Evolutionary conservation across 2,329 filamentous ascomycete genomes (phyloP).

Genomic region (Pseudogymnoascus sp.): DNA sequence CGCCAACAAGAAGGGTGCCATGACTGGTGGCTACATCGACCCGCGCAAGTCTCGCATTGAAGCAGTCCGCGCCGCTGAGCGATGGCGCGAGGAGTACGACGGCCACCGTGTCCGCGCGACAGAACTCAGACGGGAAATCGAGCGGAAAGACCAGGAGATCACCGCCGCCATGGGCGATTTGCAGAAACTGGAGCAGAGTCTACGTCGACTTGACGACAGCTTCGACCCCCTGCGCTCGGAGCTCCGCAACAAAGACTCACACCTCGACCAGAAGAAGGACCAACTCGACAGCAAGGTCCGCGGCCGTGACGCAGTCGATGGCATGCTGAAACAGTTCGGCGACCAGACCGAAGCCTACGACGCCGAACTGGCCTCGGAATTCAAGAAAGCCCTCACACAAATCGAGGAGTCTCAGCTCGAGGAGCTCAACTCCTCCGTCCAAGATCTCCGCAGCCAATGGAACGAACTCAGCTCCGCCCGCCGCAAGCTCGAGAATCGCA

Average conservation of each 20-base stretch:
- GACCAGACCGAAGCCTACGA: conserved; percentile 71
- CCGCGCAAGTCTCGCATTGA: conserved; percentile 78
- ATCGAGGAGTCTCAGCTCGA: conserved; percentile 80
- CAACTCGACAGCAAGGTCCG: conserved; percentile 62
- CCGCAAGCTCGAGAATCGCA: conserved; percentile 69
- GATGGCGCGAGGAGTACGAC: conserved; percentile 69
- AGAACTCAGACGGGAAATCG: conserved; percentile 61
- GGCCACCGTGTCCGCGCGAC: conserved; percentile 52
- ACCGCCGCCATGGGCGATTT: conserved; percentile 77
- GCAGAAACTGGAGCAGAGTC: conserved; percentile 72
- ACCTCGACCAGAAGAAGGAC: conserved; percentile 64
- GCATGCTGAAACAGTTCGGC: conserved; percentile 65
- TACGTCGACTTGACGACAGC: conserved; percentile 69
- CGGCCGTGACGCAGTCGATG: conserved; percentile 60
- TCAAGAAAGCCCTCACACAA: conserved; percentile 78
- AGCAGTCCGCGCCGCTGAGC: conserved; percentile 66
- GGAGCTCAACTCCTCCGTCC: conserved; percentile 56
- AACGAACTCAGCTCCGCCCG: conserved; percentile 65
- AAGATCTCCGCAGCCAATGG: conserved; percentile 68
- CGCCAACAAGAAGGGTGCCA: conserved; percentile 87
- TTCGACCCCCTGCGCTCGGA: conserved; percentile 74
- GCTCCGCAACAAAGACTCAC: conserved; percentile 63
- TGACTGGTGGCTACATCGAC: conserved; percentile 93
- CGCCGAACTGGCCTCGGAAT: conserved; percentile 73
- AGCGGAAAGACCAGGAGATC: conserved; percentile 78